Base-by-base conservation (phyloP, 495 filamentous ascomycete genomes). In the Amniculicola lignicola region DNA sequence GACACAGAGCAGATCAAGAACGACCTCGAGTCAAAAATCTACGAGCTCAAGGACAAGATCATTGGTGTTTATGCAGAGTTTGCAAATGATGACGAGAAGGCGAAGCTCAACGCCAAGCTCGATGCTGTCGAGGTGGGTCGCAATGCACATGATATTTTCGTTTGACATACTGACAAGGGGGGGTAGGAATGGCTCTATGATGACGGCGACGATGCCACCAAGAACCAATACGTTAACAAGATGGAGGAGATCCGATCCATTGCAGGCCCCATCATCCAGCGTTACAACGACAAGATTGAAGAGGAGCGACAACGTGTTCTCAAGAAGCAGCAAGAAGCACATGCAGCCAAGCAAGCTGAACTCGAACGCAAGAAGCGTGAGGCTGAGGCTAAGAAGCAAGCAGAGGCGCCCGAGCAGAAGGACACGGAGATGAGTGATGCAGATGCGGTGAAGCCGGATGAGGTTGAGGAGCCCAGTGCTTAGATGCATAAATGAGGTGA, bases 1-100 rank as follows among this genome's bases (percentile, higher is more conserved):
- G 94, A 97, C 71, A 99, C 93, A 19, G 93, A 97, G 68, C 89
- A 97, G 77, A 94, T 93, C 81, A 97, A 97, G 89, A 99, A 99
- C 77, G 93, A 96, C 71, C 86, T 99, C 35, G 93, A 99, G 78
- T 84, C 87, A 31, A 92, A 84, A 72, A 96, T 97, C 77, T 99
- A 99, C 73, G n/a, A 51, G 19, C 18, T 31, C 18, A 21, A 11
- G 6, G 46, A 24, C 29, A 37, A 10, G 33, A 36, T 50, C 46
- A 18, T 38, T 12, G 14, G 16, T 14, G 44, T 15, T 10, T 50
- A 93, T 72, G 76, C 90, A 50, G 84, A 91, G 41, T 89, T 95
- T 62, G 85, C 89, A 59, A 88, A 76, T 65, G 93, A 97, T 0
- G 89, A 95, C 7, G 93, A 97, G 82, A 96, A 96, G 79, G 74